phyloP scores from a whole-genome alignment of 257 asterid species.

The Jacaranda copaia region DNA sequence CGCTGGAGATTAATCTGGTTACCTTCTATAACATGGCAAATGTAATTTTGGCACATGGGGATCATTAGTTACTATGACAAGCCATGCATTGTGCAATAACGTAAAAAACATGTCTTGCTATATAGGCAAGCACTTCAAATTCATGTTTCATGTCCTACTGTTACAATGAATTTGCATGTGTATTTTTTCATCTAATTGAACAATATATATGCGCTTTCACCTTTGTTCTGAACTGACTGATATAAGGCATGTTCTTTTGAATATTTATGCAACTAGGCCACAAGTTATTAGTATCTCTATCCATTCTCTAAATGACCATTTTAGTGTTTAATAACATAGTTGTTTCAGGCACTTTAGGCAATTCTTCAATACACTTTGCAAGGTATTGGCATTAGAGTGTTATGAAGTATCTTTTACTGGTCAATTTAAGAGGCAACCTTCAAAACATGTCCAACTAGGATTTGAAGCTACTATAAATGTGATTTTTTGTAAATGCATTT shows the following conservation, averaged over 20 bases:
- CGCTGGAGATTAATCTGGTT: constrained; percentile 90
- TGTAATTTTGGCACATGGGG: constrained; percentile 95
- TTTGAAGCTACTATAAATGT: neutral
- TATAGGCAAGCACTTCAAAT: constrained; percentile 98
- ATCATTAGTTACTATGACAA: constrained; percentile 99
- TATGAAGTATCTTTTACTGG: constrained; percentile 90
- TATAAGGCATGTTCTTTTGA: constrained; percentile 89
- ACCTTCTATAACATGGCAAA: constrained; percentile 99
- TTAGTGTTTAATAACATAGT: constrained; percentile 30
- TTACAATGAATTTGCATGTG: neutral
- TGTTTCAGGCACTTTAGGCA: constrained; percentile 82
- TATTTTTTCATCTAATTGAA: neutral
- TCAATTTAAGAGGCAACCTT: constrained; percentile 94
- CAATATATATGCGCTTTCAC: constrained; percentile 51
- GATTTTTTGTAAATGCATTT: neutral
- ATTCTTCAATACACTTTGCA: constrained; percentile 89
- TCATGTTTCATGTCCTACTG: constrained; percentile 25
- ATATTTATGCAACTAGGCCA: constrained; percentile 98
- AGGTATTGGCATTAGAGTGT: constrained; percentile 94
- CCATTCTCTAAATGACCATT: neutral
- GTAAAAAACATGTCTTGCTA: constrained; percentile 86
- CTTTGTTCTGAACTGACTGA: constrained; percentile 92
- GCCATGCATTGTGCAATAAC: constrained; percentile 97
- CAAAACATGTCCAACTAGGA: constrained; percentile 93
- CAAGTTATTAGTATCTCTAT: constrained; percentile 61